Conservation (phyloP, 2,329 filamentous ascomycete genomes). For the Penicillium psychrosexuale region DNA sequence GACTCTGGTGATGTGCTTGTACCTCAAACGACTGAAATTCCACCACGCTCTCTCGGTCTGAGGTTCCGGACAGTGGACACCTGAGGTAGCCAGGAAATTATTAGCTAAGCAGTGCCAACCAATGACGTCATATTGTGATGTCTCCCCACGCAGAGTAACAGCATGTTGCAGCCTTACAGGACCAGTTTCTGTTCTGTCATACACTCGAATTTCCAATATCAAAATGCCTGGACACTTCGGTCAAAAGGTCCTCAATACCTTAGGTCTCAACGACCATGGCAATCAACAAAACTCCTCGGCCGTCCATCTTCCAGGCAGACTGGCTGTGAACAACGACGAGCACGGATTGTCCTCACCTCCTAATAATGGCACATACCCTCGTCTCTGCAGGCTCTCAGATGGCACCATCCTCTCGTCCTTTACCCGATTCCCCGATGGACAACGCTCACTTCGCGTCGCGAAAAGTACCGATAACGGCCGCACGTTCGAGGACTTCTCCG, state of each 20-base stretch:
- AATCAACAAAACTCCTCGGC: constrained; percentile 1
- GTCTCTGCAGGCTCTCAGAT: constrained; percentile 45
- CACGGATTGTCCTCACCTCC: constrained; percentile 36
- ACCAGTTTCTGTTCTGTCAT: not conserved
- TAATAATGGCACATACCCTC: constrained; percentile 47
- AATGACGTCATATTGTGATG: not conserved
- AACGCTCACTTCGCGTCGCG: constrained; percentile 44
- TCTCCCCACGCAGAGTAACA: not conserved
- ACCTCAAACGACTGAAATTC: not conserved
- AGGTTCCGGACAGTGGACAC: not conserved
- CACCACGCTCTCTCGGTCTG: not conserved
- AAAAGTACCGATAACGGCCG: constrained; percentile 46
- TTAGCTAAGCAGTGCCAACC: not conserved
- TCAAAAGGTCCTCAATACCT: constrained; percentile 32
- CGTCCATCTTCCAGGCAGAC: constrained; percentile 8
- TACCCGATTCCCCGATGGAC: constrained; percentile 40
- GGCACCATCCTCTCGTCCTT: constrained; percentile 48
- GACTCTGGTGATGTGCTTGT: not conserved
- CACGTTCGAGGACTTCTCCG: constrained; percentile 42
- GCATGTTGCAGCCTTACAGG: not conserved
- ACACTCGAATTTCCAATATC: not conserved
- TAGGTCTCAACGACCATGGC: constrained; percentile 23
- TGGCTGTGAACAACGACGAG: constrained; percentile 32
- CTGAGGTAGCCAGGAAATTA: not conserved
- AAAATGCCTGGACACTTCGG: constrained; percentile 29